Conservation (phyloP, 768 basidiomycete genomes). For the Hypholoma sublateritium region DNA sequence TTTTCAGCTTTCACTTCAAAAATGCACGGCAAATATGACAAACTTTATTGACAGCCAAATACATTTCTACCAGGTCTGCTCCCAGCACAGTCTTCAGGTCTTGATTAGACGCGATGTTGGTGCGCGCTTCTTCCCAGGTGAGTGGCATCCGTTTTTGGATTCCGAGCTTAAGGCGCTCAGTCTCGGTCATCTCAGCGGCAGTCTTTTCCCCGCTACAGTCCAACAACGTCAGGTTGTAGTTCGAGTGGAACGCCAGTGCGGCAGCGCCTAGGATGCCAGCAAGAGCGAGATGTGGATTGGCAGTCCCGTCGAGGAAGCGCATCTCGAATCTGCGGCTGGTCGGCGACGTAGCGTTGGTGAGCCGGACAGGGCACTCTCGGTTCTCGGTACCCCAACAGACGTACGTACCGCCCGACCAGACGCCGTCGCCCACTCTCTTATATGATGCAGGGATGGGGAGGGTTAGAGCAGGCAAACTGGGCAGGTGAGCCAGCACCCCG, state of each 20-base stretch:
- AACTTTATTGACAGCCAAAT: slow-evolving; percentile 45
- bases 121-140: slow-evolving; percentile 47
- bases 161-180: slow-evolving; percentile 43
- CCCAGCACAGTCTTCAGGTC: slow-evolving; percentile 44
- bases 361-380: slow-evolving; percentile 62
- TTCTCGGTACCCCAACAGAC: slow-evolving; percentile 70
- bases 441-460: slow-evolving; percentile 66
- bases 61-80: slow-evolving; percentile 40
- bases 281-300: slow-evolving; percentile 60
- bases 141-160: slow-evolving; percentile 50
- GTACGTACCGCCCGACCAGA: slow-evolving; percentile 74
- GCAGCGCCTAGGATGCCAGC: slow-evolving; percentile 60
- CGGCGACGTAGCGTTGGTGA: slow-evolving; percentile 47
- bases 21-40: background rate
- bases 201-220: slow-evolving; percentile 31
- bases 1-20: too few relatives aligned
- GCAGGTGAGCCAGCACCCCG: slow-evolving; percentile 56
- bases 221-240: slow-evolving; percentile 31
- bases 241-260: slow-evolving; percentile 44
- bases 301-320: slow-evolving; percentile 60
- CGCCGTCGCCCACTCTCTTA: slow-evolving; percentile 58
- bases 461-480: slow-evolving; percentile 55
- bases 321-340: slow-evolving; percentile 62
- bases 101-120: slow-evolving; percentile 32
- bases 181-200: slow-evolving; percentile 44